Base-by-base conservation (phyloP, 1,284 basidiomycete species). In the Trichosporon faecale region DNA sequence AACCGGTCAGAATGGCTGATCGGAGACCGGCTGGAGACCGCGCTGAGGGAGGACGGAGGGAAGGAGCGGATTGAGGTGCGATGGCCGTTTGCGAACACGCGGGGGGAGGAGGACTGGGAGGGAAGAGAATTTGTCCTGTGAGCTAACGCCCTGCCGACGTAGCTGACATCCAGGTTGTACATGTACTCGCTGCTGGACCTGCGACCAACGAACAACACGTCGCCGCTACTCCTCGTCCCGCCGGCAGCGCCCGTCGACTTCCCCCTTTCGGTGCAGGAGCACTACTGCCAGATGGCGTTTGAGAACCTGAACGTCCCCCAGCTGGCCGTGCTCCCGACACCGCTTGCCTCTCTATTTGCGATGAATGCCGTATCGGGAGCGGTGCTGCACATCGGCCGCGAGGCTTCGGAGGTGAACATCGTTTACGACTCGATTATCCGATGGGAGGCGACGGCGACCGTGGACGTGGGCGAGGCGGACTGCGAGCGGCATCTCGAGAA, bases 241-340 rank as follows among this genome's bases (percentile, higher is more conserved):
- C 89, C 90, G 23, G 87, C 94, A 23, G 87, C 92, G 18, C 88
- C 77, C 3, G 72, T 79, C 3, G 72, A 76, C 0, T 70, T 83
- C 4, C 76, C 82, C 0, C 76, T 83, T 7, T 87, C 92, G n/a
- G 88, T 91, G 66, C 86, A 88, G 67, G 87, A 89, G 5, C 88
- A 91, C 78, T 93, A 96, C 78, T 91, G 91, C 74, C 93, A 93
- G 79, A 87, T 95, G 69, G 94, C 97, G 80, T 99, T 98, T 79
- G 95, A 98, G 80, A 88, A 90, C n/a, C 93, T 98, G 87, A 97
- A 98, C 80, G 90, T 91, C 57, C 92, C 96, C 3, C 91, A 90
- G 31, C 89, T 98, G 74, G 88, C 89, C 57, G 86, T 97, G 74
- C 86, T 96, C 55, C 92, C 96, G 72, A 89, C 93, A 1, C 91